Conservation (phyloP, 2,329 filamentous ascomycete genomes). For the Aspergillus sp. region DNA sequence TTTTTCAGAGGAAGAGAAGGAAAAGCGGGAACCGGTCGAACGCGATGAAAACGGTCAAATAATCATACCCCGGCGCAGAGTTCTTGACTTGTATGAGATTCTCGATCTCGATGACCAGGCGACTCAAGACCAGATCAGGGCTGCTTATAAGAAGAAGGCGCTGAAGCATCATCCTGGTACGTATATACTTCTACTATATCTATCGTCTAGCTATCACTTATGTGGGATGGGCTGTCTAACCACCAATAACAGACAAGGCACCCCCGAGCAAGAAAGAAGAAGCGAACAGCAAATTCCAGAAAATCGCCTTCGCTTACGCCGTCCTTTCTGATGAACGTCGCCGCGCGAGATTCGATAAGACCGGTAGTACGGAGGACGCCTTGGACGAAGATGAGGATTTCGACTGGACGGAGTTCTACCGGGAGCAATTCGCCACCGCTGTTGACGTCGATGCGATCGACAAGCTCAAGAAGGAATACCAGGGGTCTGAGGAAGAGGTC, state of each 20-base stretch:
- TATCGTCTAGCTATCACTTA: too few species aligned
- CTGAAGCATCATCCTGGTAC: constrained; percentile 82
- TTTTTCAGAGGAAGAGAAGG: too few species aligned
- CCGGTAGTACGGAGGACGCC: constrained; percentile 83
- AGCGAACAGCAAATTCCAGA: constrained; percentile 82
- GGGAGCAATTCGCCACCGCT: constrained; percentile 75
- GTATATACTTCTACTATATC: background rate
- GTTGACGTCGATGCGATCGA: constrained; percentile 74
- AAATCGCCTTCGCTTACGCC: constrained; percentile 90
- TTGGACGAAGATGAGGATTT: constrained; percentile 74
- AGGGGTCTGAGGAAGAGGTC: constrained; percentile 81
- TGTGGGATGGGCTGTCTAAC: constrained; percentile 15
- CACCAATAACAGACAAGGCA: constrained; percentile 68
- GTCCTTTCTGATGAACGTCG: constrained; percentile 81
- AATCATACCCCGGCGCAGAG: constrained; percentile 10
- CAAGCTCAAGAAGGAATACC: constrained; percentile 76
- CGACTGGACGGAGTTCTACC: constrained; percentile 88
- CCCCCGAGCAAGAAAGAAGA: constrained; percentile 65
- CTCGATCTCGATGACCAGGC: constrained; percentile 71
- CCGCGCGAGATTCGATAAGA: constrained; percentile 83
- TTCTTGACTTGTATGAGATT: constrained; percentile 69
- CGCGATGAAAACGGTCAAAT: constrained; percentile 16
- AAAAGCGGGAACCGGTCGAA: too few species aligned
- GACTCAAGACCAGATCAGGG: constrained; percentile 78
- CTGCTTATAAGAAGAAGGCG: constrained; percentile 87